Base-by-base conservation (phyloP, 257 asterid species). In the Scutellaria minor region DNA sequence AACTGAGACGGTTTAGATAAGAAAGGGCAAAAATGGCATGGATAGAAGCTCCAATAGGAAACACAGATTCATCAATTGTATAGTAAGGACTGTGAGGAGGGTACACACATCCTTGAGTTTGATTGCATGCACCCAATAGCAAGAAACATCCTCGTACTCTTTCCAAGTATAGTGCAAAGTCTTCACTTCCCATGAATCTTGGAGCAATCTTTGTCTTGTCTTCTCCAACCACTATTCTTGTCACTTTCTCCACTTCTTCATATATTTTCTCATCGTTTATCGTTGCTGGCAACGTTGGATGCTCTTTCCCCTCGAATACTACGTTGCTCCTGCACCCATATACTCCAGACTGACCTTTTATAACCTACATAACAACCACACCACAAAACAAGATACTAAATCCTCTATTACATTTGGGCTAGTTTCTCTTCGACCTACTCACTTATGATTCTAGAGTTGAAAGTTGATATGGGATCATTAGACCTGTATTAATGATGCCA, bases 41-140 rank as follows among this genome's bases (percentile, higher is more conserved):
- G 14, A 81, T 69, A 47, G 92, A 85, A 22, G 92, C 90, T 48
- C 92, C 92, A 64, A 69, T 75, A 5, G 90, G 88, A 20, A 85
- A 83, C 9, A 81, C 85, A 62, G 81, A 83, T 56, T 87, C 92
- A 79, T 85, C 90, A 61, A 84, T 76, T 27, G 80, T 77, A 74
- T 75, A 83, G 54, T 79, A 70, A 52, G 88, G 92, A 60, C 65
- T 82, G 15, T 87, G 92, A 35, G 86, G 86, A 13, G 87, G 89
- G 47, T 77, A 68, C 41, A 79, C 31, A 15, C 85, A 79, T 20
- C 84, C 86, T 47, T 37, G 57, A 35, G 73, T 61, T 51, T 87
- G 83, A 62, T 81, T 87, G 27, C 70, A 72, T 12, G 44, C 63
- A 9, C 92, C 92, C 24, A 87, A 60, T 4, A 84, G 51, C 80